Evolutionary conservation across 2,329 filamentous ascomycete genomes (phyloP), one percentile per base, ranked within the genome.

Genomic region (Fusarium oxysporum): DNA sequence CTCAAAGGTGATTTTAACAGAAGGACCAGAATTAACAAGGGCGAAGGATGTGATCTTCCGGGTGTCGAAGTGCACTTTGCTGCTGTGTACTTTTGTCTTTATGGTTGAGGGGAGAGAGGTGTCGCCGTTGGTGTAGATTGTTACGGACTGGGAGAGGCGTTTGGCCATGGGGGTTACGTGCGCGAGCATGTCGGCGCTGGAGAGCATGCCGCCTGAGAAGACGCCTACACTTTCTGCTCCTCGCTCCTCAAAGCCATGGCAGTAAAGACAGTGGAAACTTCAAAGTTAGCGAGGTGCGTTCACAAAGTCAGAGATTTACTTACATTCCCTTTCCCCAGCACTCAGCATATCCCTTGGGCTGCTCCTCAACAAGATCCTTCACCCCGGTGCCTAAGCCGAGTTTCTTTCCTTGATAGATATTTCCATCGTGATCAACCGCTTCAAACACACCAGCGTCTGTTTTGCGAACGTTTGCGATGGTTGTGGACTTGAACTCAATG

Each of bases 161-260:
- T 75, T 78, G 3, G 85, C 85, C 81, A 86, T 85, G 45, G 82
- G 81, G 0, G 83, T 80, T 14, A 87, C 64, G 63, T 85, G 83
- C 1, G 81, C 66, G 11, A 84, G 80, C 53, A 82, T 77, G 14
- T 78, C 70, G 0, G 80, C 48, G 12, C 73, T 74, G 8, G 77
- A 78, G 19, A 82, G 51, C 48, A 80, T 71, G 3, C 81, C 84
- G 16, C 81, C 80, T 3, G 84, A 85, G 6, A 90, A 81, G 8
- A 89, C 75, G 2, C 86, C 87, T 0, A 83, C 83, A 0, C 85
- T 85, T 1, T 80, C 73, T 6, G 79, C 77, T 4, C 86, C 87
- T 19, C 85, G 82, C 56, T 90, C 86, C 69, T 91, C 89, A 76
- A 84, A 91, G 8, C 89, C 89, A 70, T 90, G 84, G 77, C 88